phyloP scores from a whole-genome alignment of 192 early-diverging fungal species.

The Haplosporangium gracile region DNA sequence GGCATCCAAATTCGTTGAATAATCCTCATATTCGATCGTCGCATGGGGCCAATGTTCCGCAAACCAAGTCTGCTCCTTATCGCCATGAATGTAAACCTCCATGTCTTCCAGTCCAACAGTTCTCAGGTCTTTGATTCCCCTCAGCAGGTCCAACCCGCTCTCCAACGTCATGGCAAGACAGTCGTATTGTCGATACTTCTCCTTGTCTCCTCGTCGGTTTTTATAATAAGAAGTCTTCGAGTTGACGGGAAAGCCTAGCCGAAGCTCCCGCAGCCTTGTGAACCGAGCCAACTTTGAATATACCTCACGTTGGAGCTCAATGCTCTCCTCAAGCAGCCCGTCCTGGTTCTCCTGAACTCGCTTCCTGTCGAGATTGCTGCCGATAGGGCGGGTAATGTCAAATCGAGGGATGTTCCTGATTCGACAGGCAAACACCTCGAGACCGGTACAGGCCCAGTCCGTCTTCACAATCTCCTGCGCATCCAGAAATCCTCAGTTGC shows the following conservation, averaged over 20 bases:
- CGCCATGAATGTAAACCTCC: not conserved
- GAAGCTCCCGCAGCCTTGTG: not conserved
- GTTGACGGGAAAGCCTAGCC: not conserved
- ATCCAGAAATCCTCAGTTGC: not conserved
- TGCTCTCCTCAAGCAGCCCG: not conserved
- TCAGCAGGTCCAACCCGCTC: not conserved
- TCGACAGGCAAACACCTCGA: not conserved
- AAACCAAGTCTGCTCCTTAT: not conserved
- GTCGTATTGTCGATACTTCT: not conserved
- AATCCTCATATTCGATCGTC: not conserved
- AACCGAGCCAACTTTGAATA: not conserved
- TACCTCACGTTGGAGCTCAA: not conserved
- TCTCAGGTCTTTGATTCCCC: not conserved
- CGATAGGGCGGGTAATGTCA: not conserved
- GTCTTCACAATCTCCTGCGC: not conserved
- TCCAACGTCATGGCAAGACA: not conserved
- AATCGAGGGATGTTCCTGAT: not conserved
- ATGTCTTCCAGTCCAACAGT: not conserved
- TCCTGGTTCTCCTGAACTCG: not conserved
- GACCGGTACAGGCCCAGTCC: not conserved
- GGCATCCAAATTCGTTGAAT: not conserved
- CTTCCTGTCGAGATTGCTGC: not conserved
- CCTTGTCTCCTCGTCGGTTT: not conserved
- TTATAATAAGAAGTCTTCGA: too few species aligned
- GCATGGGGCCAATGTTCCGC: not conserved